A percentile compares a stretch with the other conserved stretches of the same genome.
phyloP scores from a whole-genome alignment of 768 basidiomycete genomes.

The Gyrodon lividus region DNA sequence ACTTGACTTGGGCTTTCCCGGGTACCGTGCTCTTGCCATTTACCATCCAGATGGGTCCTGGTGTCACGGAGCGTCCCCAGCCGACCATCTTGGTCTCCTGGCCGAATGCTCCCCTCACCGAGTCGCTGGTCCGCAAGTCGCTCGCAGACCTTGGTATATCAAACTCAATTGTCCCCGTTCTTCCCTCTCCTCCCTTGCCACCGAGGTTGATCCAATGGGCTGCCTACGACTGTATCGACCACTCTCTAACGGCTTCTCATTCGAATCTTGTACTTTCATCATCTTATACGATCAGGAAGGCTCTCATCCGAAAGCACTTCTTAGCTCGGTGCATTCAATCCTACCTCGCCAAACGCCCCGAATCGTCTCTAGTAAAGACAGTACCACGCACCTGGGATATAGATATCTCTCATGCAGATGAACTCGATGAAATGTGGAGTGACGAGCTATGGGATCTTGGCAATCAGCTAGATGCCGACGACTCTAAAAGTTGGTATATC shows the following conservation, averaged over 20 bases:
- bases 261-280: constrained; percentile 63
- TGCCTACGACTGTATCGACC: constrained; percentile 84
- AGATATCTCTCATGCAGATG: constrained; percentile 87
- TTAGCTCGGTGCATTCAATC: constrained; percentile 71
- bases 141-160: constrained; percentile 35
- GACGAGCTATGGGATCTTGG: constrained; percentile 93
- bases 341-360: constrained; percentile 69
- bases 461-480: constrained; percentile 48
- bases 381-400: constrained; percentile 80
- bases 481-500: constrained; percentile 76
- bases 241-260: constrained; percentile 60
- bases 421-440: constrained; percentile 88
- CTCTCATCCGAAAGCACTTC: constrained; percentile 92
- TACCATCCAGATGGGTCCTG: too few species aligned
- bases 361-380: constrained; percentile 52
- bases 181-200: constrained; percentile 19
- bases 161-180: constrained; percentile 27
- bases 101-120: constrained; percentile 54
- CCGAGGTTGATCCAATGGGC: constrained; percentile 69
- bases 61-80: not conserved
- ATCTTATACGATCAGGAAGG: constrained; percentile 87
- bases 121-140: constrained; percentile 44
- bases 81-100: constrained; percentile 47
- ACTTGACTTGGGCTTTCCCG: too few species aligned
- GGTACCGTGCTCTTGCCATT: too few species aligned